These are phyloP conservation scores for Entomortierella lignicola DNA, from an alignment of 192 early-diverging fungal genomes.

Conservation along the genomic window DNA sequence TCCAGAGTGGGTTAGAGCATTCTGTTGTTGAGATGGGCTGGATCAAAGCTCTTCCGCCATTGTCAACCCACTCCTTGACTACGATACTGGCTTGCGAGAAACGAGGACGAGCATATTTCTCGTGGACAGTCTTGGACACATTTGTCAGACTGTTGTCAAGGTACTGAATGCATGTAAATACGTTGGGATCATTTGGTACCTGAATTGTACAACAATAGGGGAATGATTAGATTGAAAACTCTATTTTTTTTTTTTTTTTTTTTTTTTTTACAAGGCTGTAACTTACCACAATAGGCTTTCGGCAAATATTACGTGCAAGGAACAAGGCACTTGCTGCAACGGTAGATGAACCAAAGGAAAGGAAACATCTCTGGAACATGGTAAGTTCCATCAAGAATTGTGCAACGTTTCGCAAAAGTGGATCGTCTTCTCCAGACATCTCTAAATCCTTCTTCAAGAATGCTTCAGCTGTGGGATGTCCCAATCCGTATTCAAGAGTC, in stretches of 20 bases:
- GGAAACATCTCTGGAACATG: slow-evolving; percentile 53
- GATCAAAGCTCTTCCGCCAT: slow-evolving; percentile 40
- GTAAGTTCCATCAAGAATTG: slow-evolving; percentile 56
- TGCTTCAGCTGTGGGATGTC: slow-evolving; percentile 53
- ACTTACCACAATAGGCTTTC: slow-evolving; percentile 31
- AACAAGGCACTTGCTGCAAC: slow-evolving; percentile 51
- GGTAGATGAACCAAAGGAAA: slow-evolving; percentile 55
- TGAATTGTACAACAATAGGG: not conserved
- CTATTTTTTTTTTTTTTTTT: not conserved
- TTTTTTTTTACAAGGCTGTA: not conserved
- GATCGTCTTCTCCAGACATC: slow-evolving; percentile 30
- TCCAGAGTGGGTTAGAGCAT: slow-evolving; percentile 30
- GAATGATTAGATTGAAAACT: not conserved
- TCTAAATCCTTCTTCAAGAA: slow-evolving; percentile 54
- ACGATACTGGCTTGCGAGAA: slow-evolving; percentile 56
- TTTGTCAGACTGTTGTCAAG: slow-evolving; percentile 50
- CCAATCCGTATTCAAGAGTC: slow-evolving; percentile 52
- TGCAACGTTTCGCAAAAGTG: slow-evolving; percentile 35
- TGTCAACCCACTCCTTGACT: slow-evolving; percentile 55
- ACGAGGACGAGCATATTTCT: slow-evolving; percentile 47
- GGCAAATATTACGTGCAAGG: slow-evolving; percentile 51
- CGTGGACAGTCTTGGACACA: slow-evolving; percentile 53
- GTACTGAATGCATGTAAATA: slow-evolving; percentile 37
- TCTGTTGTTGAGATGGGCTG: slow-evolving; percentile 41
- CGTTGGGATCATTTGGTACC: slow-evolving; percentile 45